Evolutionary conservation across 768 basidiomycete species (phyloP), one percentile per base, ranked within the genome.

Genomic region (Phaffia tasmanica): DNA sequence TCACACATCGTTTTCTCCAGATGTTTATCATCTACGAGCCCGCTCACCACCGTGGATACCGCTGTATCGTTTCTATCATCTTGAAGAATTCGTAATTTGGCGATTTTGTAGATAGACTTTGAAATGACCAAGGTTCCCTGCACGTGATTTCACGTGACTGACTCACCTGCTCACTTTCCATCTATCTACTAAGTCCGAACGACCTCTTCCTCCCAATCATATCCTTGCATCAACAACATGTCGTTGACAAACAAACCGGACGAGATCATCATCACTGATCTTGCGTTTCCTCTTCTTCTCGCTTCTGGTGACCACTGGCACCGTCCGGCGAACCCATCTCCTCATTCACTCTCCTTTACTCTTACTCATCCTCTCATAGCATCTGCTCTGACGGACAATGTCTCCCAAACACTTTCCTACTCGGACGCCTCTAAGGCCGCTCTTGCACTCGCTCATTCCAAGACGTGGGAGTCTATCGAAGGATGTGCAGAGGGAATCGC

Each of bases 281-380:
- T 69, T 46, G 56, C 57, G 1, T 59, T 69, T 25, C 57, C 62
- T 1, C 35, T 63, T 23, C 32, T 69, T 19, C 29, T 25, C 8
- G 49, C 57, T 56, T 42, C 57, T 19, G 42, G n/a, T 29, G 67
- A 69, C 29, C 67, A 69, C 55, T 69, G 67, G 67, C 64, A 62
- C 16, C 62, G 67, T 5, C 62, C 62, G 3, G 50, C 66, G 4
- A 57, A 25, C 1, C 62, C 67, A 7, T 32, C 56, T 0, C 67
- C 67, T 8, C 63, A 64, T 49, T 23, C 51, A 3, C 56, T 69
- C 53, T 53, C 56, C 11, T 49, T 69, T 16, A 51, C 63, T 35
- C 63, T 69, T 32, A n/a, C 25, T 25, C 57, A 63, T 25, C 42
- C 56, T 9, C 49, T 59, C 49, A 57, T 51, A 6, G 30, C 51